phyloP scores from a whole-genome alignment of 2,329 filamentous ascomycete genomes.

The Venturia asperata region DNA sequence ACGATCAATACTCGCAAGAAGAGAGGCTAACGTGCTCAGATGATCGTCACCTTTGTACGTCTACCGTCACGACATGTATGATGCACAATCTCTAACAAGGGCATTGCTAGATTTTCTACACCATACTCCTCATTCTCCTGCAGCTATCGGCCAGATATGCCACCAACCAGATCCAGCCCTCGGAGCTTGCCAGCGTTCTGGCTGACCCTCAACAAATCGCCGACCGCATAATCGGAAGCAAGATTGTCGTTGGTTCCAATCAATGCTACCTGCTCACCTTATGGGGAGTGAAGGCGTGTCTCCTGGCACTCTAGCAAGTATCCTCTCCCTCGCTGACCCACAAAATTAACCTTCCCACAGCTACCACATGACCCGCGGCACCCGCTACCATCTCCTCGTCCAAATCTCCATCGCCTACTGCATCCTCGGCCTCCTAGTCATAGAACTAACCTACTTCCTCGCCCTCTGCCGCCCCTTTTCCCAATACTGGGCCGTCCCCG shows the following conservation, averaged over 20 bases:
- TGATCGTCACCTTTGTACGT: slow-evolving; percentile 19
- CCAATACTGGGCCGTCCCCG: slow-evolving; percentile 22
- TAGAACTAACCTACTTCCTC: slow-evolving; percentile 22
- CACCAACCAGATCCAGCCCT: slow-evolving; percentile 21
- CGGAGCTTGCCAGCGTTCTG: slow-evolving; percentile 17
- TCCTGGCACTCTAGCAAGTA: slow-evolving; percentile 10
- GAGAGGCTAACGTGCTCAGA: background rate
- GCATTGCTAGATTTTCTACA: slow-evolving; percentile 19
- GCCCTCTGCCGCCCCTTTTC: slow-evolving; percentile 22
- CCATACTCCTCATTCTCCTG: slow-evolving; percentile 22
- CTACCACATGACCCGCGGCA: slow-evolving; percentile 15
- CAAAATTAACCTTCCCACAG: background rate
- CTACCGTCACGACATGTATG: background rate
- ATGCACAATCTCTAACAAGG: background rate
- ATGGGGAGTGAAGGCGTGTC: slow-evolving; percentile 21
- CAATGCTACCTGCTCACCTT: slow-evolving; percentile 24
- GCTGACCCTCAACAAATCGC: slow-evolving; percentile 25
- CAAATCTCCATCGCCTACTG: slow-evolving; percentile 21
- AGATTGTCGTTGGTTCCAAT: slow-evolving; percentile 31
- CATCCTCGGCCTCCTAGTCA: slow-evolving; percentile 20
- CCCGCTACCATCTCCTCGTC: slow-evolving; percentile 19
- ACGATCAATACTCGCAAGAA: background rate
- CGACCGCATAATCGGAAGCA: slow-evolving; percentile 32
- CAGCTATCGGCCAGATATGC: slow-evolving; percentile 21
- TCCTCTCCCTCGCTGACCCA: background rate